Percentiles rank a stretch among this genome's conserved stretches.
Evolutionary conservation across 352 stramenopile species (phyloP).

Genomic region (Phytophthora kernoviae): DNA sequence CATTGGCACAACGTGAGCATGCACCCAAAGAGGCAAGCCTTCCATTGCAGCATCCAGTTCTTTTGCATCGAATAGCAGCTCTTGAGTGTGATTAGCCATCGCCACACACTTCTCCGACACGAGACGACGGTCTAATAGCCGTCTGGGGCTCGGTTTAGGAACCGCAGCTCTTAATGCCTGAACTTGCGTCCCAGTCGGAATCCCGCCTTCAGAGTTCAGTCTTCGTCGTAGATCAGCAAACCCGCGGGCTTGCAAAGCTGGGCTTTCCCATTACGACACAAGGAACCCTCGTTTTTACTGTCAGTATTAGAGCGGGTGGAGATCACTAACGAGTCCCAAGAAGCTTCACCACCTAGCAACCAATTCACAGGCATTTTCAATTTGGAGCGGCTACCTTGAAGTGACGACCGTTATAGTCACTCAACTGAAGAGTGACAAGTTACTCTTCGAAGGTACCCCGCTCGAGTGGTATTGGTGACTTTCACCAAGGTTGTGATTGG

Average conservation of each 20-base stretch:
- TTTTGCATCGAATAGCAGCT: constrained; percentile 37
- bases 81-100: constrained; percentile 37
- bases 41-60: constrained; percentile 39
- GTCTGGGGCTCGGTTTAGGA: constrained; percentile 8
- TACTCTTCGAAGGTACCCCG: no score
- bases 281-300: constrained; percentile 1
- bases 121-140: constrained; percentile 10
- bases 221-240: constrained; percentile 18
- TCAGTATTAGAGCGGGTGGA: constrained; percentile 2
- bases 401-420: constrained; percentile 13
- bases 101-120: constrained; percentile 45
- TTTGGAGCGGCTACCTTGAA: constrained; percentile 16
- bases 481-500: no score
- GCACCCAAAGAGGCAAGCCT: constrained; percentile 49
- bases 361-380: constrained; percentile 10
- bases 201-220: constrained; percentile 25
- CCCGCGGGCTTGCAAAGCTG: constrained; percentile 5
- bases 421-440: constrained; percentile 2
- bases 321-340: constrained; percentile 15
- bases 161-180: constrained; percentile 13
- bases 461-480: no score
- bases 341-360: constrained; percentile 1
- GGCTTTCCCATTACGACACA: constrained; percentile 6
- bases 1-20: constrained; percentile 41
- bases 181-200: constrained; percentile 13